Percentiles rank a stretch among this genome's conserved stretches.
These are phyloP conservation scores for Cydonia oblonga DNA, from an alignment of 331 rosid genomes.

Conservation along the genomic window DNA sequence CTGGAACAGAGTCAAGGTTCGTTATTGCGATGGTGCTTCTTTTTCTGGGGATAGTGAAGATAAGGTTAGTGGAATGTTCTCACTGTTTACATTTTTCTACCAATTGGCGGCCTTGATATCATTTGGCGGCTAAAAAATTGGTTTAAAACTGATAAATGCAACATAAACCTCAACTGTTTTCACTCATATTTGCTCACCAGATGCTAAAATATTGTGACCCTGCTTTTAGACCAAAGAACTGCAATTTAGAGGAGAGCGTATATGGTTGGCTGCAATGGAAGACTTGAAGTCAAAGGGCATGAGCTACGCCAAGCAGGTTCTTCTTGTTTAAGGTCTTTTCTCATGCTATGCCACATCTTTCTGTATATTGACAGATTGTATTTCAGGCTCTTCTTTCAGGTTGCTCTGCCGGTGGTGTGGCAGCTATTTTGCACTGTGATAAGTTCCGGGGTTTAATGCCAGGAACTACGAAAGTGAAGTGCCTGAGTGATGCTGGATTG, in stretches of 20 bases:
- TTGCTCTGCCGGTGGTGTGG: conserved; percentile 95
- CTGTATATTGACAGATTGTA: not conserved
- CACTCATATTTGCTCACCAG: not conserved
- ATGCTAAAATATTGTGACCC: not conserved
- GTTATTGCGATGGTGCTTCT: conserved; percentile 98
- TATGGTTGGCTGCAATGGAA: conserved; percentile 89
- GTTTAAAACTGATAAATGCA: not conserved
- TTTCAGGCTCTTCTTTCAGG: conserved; percentile 90
- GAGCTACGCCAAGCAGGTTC: conserved; percentile 68
- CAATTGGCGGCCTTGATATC: not conserved
- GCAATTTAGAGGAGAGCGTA: conserved; percentile 85
- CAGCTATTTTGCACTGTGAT: conserved; percentile 84
- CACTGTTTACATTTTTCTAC: not conserved
- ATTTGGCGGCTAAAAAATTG: not conserved
- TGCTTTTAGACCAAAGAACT: conserved; percentile 41
- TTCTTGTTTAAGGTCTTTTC: not conserved
- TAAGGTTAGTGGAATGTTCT: conserved; percentile 32
- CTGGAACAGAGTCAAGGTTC: conserved; percentile 91
- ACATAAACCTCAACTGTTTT: not conserved
- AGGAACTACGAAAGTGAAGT: conserved; percentile 56
- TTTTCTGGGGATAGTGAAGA: conserved; percentile 72
- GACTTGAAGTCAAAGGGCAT: conserved; percentile 83
- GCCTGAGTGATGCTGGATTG: conserved; percentile 91
- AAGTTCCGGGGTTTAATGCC: conserved; percentile 59
- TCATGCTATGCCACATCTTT: not conserved